These are phyloP conservation scores for Fusarium sp. DNA, from an alignment of 2,329 filamentous ascomycete species.

Conservation along the genomic window DNA sequence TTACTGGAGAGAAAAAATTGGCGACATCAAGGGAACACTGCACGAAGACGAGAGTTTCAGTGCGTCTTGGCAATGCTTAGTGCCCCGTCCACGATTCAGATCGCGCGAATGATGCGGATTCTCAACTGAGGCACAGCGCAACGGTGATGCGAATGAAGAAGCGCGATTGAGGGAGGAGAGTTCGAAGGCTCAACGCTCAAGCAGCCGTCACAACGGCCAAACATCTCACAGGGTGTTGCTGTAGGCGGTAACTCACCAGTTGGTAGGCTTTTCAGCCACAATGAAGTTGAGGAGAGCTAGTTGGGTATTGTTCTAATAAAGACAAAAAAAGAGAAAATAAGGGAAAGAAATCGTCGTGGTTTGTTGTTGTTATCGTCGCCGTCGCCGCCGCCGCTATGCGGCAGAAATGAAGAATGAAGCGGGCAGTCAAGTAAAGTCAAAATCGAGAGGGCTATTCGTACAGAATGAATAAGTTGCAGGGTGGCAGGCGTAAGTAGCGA, in stretches of 20 bases:
- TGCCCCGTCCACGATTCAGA: constrained; percentile 16
- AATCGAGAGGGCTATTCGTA: constrained; percentile 35
- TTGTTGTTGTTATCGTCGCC: neutral
- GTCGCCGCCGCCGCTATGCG: constrained; percentile 34
- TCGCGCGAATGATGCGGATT: constrained; percentile 4
- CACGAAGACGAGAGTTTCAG: constrained; percentile 16
- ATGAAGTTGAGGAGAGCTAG: constrained; percentile 11
- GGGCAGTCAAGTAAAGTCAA: constrained; percentile 40
- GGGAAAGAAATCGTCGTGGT: neutral
- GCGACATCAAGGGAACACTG: constrained; percentile 5
- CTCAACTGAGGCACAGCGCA: neutral
- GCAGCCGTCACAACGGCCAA: constrained; percentile 8
- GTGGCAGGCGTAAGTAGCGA: constrained; percentile 49
- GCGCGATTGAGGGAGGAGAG: constrained; percentile 6
- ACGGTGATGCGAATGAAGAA: neutral
- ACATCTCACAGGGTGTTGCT: constrained; percentile 4
- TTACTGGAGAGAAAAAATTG: constrained; percentile 13
- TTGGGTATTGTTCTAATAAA: constrained; percentile 17
- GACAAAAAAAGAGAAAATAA: neutral
- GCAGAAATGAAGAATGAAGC: constrained; percentile 30
- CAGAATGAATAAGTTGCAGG: constrained; percentile 44
- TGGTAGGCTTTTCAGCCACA: constrained; percentile 32
- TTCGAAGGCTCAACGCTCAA: constrained; percentile 18
- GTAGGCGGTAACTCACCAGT: constrained; percentile 38
- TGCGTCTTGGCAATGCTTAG: constrained; percentile 16